Evolutionary conservation across 352 stramenopile genomes (phyloP).

Genomic region (Globisporangium heterothallicum): DNA sequence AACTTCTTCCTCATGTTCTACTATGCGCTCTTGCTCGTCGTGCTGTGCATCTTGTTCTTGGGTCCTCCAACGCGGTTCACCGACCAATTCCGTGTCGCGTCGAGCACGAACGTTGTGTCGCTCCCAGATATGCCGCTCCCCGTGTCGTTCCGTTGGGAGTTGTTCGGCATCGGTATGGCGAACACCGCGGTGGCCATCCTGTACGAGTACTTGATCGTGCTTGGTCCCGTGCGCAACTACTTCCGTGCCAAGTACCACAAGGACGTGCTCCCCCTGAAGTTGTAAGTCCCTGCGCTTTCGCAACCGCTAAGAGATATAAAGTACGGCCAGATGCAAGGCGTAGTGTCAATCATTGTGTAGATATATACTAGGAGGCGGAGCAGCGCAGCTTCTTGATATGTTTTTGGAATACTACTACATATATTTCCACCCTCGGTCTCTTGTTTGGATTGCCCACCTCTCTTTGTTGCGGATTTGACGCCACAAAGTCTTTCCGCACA

Average conservation of each 20-base stretch:
- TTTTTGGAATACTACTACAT: conserved; percentile 7
- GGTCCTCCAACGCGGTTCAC: conserved; percentile 47
- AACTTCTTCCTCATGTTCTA: conserved; percentile 65
- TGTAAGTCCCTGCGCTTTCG: too few species aligned
- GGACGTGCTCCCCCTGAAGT: conserved; percentile 51
- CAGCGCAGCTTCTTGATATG: conserved; percentile 2
- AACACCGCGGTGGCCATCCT: conserved; percentile 49
- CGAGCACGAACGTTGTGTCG: conserved; percentile 67
- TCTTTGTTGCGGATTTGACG: too few species aligned
- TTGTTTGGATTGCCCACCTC: background rate
- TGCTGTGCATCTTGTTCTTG: conserved; percentile 52
- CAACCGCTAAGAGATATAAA: background rate
- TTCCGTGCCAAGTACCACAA: conserved; percentile 63
- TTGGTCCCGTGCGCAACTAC: conserved; percentile 59
- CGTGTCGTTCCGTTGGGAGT: conserved; percentile 49
- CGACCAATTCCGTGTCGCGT: conserved; percentile 68
- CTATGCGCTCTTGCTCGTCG: conserved; percentile 47
- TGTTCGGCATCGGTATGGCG: conserved; percentile 51
- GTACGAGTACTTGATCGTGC: conserved; percentile 62
- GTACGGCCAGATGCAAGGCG: conserved; percentile 9
- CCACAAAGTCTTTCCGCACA: too few species aligned
- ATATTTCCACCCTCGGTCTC: background rate
- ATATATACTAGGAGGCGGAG: too few species aligned
- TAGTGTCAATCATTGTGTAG: background rate
- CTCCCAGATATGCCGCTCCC: conserved; percentile 68